Evolutionary conservation across 1,284 basidiomycete species (phyloP).

Genomic region (Trametes pubescens): DNA sequence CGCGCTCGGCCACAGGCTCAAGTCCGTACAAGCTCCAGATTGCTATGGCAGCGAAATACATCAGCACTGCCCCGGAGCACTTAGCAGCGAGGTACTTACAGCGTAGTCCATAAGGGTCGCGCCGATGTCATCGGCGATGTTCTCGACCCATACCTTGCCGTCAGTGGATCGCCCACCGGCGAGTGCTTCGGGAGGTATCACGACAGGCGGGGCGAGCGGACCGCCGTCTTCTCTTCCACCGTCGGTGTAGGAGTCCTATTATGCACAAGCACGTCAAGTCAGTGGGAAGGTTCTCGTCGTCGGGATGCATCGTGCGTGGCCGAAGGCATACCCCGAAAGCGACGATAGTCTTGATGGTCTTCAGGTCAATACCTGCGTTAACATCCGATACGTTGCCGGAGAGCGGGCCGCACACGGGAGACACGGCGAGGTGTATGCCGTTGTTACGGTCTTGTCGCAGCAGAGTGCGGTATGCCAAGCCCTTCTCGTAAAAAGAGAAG

Average conservation of each 20-base stretch:
- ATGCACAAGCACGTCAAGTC: no score
- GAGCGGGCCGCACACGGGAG: slow-evolving; percentile 45
- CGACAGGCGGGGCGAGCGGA: slow-evolving; percentile 42
- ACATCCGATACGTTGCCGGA: slow-evolving; percentile 46
- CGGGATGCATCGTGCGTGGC: not conserved
- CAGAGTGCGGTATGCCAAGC: not conserved
- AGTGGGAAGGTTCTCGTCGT: no score
- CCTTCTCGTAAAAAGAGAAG: not conserved
- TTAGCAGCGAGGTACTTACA: slow-evolving; percentile 50
- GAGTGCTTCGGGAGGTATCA: slow-evolving; percentile 41
- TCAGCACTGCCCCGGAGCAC: slow-evolving; percentile 15
- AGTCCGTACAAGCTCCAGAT: slow-evolving; percentile 46
- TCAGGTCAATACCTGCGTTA: slow-evolving; percentile 47
- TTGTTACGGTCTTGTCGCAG: slow-evolving; percentile 30
- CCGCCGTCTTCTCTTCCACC: slow-evolving; percentile 45
- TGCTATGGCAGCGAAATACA: slow-evolving; percentile 35
- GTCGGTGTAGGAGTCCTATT: slow-evolving; percentile 46
- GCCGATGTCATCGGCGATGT: slow-evolving; percentile 43
- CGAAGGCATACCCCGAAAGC: slow-evolving; percentile 46
- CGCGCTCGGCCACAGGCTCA: slow-evolving; percentile 43
- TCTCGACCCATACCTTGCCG: slow-evolving; percentile 47
- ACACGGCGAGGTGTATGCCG: slow-evolving; percentile 48
- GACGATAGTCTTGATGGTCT: slow-evolving; percentile 52
- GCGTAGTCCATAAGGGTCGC: slow-evolving; percentile 53
- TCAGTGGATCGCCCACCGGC: slow-evolving; percentile 47